phyloP scores from a whole-genome alignment of 768 basidiomycete species.

The Austroboletus eburneus region DNA sequence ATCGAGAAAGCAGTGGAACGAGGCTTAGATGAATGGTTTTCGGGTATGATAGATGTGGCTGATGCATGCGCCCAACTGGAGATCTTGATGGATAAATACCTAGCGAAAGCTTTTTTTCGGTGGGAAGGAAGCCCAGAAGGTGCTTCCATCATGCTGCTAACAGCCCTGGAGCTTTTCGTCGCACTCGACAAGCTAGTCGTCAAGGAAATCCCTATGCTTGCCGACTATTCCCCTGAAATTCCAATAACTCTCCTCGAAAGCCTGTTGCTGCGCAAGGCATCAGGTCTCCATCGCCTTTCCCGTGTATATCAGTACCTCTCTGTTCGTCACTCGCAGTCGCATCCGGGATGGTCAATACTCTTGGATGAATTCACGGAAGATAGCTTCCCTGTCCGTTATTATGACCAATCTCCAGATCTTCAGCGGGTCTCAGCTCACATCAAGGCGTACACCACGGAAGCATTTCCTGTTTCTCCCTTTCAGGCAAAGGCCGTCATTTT shows the following conservation, averaged over 20 bases:
- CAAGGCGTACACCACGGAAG: conserved; percentile 15
- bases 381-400: no score
- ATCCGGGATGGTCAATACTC: conserved; percentile 28
- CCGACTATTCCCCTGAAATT: conserved; percentile 30
- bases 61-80: conserved; percentile 13
- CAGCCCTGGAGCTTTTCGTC: conserved; percentile 33
- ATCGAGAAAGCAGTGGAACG: conserved; percentile 31
- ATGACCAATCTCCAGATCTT: conserved; percentile 17
- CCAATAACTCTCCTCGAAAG: conserved; percentile 5
- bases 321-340: conserved; percentile 20
- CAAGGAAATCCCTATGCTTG: conserved; percentile 23
- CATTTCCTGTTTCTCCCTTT: conserved; percentile 33
- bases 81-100: no score
- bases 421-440: conserved; percentile 27
- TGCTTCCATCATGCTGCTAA: conserved; percentile 38
- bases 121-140: no score
- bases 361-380: conserved; percentile 9
- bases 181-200: conserved; percentile 25
- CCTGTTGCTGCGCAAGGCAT: no score
- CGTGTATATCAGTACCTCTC: no score
- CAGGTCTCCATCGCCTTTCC: no score
- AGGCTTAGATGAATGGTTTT: conserved; percentile 31
- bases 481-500: conserved; percentile 32
- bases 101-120: no score
- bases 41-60: not conserved